Evolutionary conservation across 1,139 yeast genomes (phyloP), one percentile per base, ranked within the genome.

Genomic region (Pneumocystis carinii): DNA sequence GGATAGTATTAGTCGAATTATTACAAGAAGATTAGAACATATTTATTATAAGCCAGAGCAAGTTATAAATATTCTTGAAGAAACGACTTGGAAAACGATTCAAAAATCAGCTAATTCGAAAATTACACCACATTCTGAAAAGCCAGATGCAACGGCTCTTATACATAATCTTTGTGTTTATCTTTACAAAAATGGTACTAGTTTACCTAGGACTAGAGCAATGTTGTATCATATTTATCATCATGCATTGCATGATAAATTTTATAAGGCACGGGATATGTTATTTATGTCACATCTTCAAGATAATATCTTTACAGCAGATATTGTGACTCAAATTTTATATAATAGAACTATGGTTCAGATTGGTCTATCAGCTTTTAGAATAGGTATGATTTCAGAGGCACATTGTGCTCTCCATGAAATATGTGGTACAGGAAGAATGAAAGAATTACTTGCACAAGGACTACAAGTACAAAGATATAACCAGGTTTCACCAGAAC

Each of bases 321-420:
- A 92, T 71, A 83, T 95, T 55, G 78, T 85, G 59, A 78, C 92
- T 69, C 98, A 92, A 79, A 90, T 92, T 65, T 81, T 89, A 71
- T 94, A 89, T 80, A 94, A 94, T 79, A 83, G 99, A 75, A 90
- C 96, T 17, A 81, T 94, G 70, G 97, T 90, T 67, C 98, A 94
- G 77, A 82, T 94, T 69, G 99, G 98, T 66, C 81, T 94, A 69
- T 85, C 95, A 74, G 98, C 98, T 19, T 94, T 94, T 84, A 85
- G 96, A 75, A 77, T 82, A 63, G 97, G 97, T 39, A 81, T 87
- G 69, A 85, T 90, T 71, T 82, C 81, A 70, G 98, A 94, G 74
- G 81, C 94, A 66, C 95, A 90, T 75, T 92, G 87, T 76, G 81
- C 87, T 63, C 81, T 94, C 70, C 88, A 85, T 73, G 98, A 92